Percentiles rank a stretch among this genome's conserved stretches.
phyloP scores from a whole-genome alignment of 2,329 filamentous ascomycete species.

The Epichloe scottii region DNA sequence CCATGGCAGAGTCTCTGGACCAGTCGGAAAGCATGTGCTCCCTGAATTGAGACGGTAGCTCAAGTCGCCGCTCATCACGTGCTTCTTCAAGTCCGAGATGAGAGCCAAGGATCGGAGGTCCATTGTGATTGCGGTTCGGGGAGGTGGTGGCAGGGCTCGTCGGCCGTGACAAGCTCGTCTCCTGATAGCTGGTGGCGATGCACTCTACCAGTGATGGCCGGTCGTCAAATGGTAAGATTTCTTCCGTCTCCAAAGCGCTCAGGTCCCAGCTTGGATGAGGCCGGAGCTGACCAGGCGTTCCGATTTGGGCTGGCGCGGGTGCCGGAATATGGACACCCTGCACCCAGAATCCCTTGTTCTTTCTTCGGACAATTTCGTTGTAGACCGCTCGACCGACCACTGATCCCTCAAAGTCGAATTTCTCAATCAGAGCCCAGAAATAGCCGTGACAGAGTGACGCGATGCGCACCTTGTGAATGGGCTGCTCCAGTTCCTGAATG shows the following conservation, averaged over 20 bases:
- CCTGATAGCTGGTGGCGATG: slow-evolving; percentile 60
- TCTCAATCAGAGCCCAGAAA: slow-evolving; percentile 66
- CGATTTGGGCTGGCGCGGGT: slow-evolving; percentile 48
- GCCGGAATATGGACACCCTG: slow-evolving; percentile 61
- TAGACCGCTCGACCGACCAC: slow-evolving; percentile 58
- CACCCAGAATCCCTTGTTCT: slow-evolving; percentile 67
- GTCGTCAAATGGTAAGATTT: slow-evolving; percentile 64
- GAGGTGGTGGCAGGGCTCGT: slow-evolving; percentile 55
- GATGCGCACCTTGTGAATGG: slow-evolving; percentile 62
- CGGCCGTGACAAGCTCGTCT: slow-evolving; percentile 48
- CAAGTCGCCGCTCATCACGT: slow-evolving; percentile 28
- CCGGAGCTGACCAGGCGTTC: slow-evolving; percentile 34
- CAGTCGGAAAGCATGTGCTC: slow-evolving; percentile 71
- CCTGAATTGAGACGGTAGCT: slow-evolving; percentile 53
- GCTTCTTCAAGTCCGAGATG: slow-evolving; percentile 28
- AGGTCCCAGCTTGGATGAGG: slow-evolving; percentile 33
- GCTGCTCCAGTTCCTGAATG: slow-evolving; percentile 52
- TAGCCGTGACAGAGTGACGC: slow-evolving; percentile 83
- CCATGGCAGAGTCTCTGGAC: slow-evolving; percentile 63
- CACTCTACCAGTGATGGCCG: slow-evolving; percentile 58
- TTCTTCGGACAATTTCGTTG: slow-evolving; percentile 63
- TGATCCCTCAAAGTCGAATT: slow-evolving; percentile 63
- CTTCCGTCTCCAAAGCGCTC: slow-evolving; percentile 46
- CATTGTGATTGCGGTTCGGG: slow-evolving; percentile 50
- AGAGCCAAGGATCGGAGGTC: slow-evolving; percentile 43